These are phyloP conservation scores for Trametes coccinea DNA, from an alignment of 768 basidiomycete species.

Conservation along the genomic window DNA sequence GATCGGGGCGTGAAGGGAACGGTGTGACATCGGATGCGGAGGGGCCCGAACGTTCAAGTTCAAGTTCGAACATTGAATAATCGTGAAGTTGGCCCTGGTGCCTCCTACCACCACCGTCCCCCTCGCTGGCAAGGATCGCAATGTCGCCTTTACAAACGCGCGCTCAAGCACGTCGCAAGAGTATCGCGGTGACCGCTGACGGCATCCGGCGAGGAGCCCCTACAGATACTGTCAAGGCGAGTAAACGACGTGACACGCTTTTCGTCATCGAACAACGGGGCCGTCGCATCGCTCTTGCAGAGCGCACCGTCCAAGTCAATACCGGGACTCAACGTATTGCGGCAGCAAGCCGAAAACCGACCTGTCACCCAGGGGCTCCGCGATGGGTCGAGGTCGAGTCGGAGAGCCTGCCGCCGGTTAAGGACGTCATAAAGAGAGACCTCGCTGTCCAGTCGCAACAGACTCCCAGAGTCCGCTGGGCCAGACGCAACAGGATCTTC, in stretches of 20 bases:
- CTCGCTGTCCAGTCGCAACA: neutral
- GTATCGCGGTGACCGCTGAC: neutral
- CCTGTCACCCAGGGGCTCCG: neutral
- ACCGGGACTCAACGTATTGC: neutral
- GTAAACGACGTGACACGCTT: neutral
- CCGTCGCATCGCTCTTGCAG: neutral
- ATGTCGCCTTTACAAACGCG: slow-evolving; percentile 4
- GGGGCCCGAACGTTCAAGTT: no score
- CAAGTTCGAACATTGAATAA: no score
- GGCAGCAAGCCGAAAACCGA: neutral
- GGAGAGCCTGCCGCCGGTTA: neutral
- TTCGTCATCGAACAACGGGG: neutral
- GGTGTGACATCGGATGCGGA: no score
- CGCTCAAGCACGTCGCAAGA: neutral
- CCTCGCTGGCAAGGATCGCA: no score
- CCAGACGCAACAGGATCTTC: neutral
- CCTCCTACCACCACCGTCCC: no score
- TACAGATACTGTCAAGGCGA: neutral
- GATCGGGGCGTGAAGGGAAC: no score
- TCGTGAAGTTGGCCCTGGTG: no score
- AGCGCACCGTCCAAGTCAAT: neutral
- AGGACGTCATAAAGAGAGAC: neutral
- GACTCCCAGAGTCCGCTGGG: neutral
- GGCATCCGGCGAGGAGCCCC: neutral
- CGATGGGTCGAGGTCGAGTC: neutral